Base-by-base conservation (phyloP, 1,139 yeast species). In the Saccharomyces hybrid region DNA sequence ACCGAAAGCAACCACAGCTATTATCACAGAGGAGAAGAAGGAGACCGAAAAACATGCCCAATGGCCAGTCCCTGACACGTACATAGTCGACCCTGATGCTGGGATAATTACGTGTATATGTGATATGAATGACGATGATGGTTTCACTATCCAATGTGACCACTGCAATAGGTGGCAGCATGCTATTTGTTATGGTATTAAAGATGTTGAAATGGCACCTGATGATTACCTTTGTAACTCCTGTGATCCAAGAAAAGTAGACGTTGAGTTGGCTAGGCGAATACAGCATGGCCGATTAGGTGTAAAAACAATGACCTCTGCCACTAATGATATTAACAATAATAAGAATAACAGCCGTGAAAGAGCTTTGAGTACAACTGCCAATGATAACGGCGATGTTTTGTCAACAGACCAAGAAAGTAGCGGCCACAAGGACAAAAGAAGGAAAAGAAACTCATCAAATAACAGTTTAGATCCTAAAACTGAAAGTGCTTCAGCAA, bases 151-250 rank as follows among this genome's bases (percentile, higher is more conserved):
- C 58, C 97, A 90, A 70, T 91, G 98, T 73, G 96, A 90, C 68
- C 78, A 82, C 50, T 91, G 98, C 70, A 85, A 81, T 70, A 81
- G 96, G 59, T 91, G 97, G 97, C 96, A 90, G 68, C 98, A 91
- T 72, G 91, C 95, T 49, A 77, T 82, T 26, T 91, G 98, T 71
- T 89, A 88, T 81, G 88, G 87, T 7, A 88, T 86, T 60, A 77
- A 76, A 52, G 80, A 85, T 51, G 83, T 80, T 56, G 86, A 81
- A 34, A 84, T 85, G 56, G 95, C 85, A 0, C 96, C 96, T 0
- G 96, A 88, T 58, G 84, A 83, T 54, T 91, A 88, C 68, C 77
- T 82, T 50, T 91, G 99, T 68, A 88, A 88, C 69, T 78, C 76
- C 54, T 93, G 98, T 72, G 86, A 84, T 58, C 80, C 80, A 57